phyloP scores from a whole-genome alignment of 148 eudicot genomes.

The Simmondsia chinensis region DNA sequence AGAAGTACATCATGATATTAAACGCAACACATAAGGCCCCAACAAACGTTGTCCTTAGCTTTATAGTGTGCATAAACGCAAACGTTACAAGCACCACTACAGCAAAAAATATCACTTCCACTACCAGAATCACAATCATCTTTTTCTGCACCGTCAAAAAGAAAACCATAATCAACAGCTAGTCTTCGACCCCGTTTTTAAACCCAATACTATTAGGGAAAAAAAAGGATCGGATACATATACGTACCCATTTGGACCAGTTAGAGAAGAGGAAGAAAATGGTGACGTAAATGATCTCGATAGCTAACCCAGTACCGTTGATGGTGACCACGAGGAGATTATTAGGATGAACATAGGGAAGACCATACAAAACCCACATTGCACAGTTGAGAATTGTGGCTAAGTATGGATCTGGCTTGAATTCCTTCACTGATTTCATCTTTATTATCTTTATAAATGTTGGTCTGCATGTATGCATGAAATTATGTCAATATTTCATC shows the following conservation, averaged over 20 bases:
- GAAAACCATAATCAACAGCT: background rate
- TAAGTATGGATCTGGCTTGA: conserved; percentile 59
- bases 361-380: conserved; percentile 72
- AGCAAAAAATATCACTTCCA: conserved; percentile 27
- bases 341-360: conserved; percentile 60
- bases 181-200: too few relatives aligned
- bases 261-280: conserved; percentile 46
- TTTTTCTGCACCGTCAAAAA: conserved; percentile 29
- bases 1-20: conserved; percentile 49
- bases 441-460: conserved; percentile 45
- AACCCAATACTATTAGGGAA: too few relatives aligned
- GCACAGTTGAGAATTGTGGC: conserved; percentile 59
- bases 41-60: conserved; percentile 36
- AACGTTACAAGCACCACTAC: conserved; percentile 22
- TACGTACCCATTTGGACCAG: conserved; percentile 34
- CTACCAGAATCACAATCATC: conserved; percentile 15
- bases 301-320: conserved; percentile 41
- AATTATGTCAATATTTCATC: background rate
- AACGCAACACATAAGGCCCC: conserved; percentile 51
- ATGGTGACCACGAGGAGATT: conserved; percentile 60
- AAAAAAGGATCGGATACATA: background rate
- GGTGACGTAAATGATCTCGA: conserved; percentile 35
- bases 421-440: conserved; percentile 55
- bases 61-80: conserved; percentile 21
- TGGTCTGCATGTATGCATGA: conserved; percentile 30